A percentile compares a stretch with the other conserved stretches of the same genome.
phyloP scores from a whole-genome alignment of 2,329 filamentous ascomycete species.

The Colletotrichum cuscutae region DNA sequence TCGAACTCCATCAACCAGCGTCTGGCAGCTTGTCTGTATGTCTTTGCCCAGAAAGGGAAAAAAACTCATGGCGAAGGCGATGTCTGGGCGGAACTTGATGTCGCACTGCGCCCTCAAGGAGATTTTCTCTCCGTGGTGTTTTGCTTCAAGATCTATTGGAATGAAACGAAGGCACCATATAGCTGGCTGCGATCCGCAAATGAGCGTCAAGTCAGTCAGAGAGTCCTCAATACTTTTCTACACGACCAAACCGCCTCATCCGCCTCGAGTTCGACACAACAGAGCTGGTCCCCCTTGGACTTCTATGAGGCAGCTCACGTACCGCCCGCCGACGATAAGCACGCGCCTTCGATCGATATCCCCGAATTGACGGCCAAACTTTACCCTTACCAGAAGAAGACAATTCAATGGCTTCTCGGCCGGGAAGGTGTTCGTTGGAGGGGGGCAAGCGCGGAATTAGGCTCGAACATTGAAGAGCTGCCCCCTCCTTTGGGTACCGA shows the following conservation, averaged over 20 bases:
- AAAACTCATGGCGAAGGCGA: constrained; percentile 22
- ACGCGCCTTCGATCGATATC: constrained; percentile 51
- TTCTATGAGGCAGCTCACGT: constrained; percentile 79
- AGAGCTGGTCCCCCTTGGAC: constrained; percentile 57
- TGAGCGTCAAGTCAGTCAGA: constrained; percentile 46
- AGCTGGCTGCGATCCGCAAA: constrained; percentile 41
- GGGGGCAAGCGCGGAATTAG: constrained; percentile 31
- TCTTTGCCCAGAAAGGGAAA: constrained; percentile 29
- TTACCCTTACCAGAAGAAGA: constrained; percentile 78
- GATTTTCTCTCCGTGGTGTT: constrained; percentile 44
- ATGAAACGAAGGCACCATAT: constrained; percentile 47
- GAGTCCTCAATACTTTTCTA: constrained; percentile 50
- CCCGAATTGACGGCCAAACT: constrained; percentile 60
- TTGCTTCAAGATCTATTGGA: constrained; percentile 54
- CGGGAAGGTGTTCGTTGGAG: constrained; percentile 71
- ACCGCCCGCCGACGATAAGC: constrained; percentile 57
- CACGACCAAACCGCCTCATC: constrained; percentile 41
- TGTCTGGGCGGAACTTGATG: constrained; percentile 47
- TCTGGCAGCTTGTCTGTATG: constrained; percentile 31
- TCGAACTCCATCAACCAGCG: neutral
- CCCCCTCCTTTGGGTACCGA: neutral
- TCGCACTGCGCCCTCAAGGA: constrained; percentile 43
- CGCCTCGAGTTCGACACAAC: constrained; percentile 29
- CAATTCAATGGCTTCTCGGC: constrained; percentile 75
- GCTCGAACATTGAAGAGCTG: constrained; percentile 36